Evolutionary conservation across 2,329 filamentous ascomycete genomes (phyloP), one percentile per base, ranked within the genome.

Genomic region (Aureobasidium sp.): DNA sequence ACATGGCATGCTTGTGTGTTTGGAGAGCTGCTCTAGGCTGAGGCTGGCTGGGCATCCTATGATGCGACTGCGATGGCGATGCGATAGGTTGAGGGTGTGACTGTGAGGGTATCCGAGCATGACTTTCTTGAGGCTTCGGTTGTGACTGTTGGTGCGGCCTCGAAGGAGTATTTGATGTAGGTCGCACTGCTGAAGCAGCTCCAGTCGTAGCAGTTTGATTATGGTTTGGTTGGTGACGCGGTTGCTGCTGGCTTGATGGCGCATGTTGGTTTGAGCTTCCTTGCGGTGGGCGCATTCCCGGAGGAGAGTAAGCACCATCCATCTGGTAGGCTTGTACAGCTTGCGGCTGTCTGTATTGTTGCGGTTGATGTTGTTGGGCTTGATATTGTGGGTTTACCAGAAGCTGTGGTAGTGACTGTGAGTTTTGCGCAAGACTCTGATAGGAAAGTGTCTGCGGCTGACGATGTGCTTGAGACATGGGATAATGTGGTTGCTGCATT

Each of bases 381-480:
- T 75, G 73, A 47, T 71, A 71, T 45, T 73, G 69, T 14, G 63
- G 64, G 27, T 40, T 33, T 5, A 40, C 45, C 47, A 69, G 68
- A 62, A 73, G 68, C 37, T 73, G 68, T 44, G 74, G 66, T 59
- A 74, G 73, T 29, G 73, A 70, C 52, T 76, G 71, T 44, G 73
- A 19, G 5, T 33, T 72, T 39, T 71, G 70, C 39, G 70, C 67
- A 19, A 75, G 71, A 50, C 17, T 60, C 48, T 76, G 77, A 49
- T 72, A 70, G 40, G 66, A 67, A 27, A 73, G 67, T n/a, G 71
- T 70, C 57, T 68, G 65, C 35, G 64, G 54, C 49, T 49, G 35
- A 60, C 50, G 50, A 11, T 31, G 57, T 60, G 44, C 17, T 22
- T 60, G 57, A 42, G 57, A 42, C 57, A 60, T 50, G 57, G 57